These are phyloP conservation scores for Anacardium occidentale DNA, from an alignment of 345 rosid genomes.

Conservation along the genomic window DNA sequence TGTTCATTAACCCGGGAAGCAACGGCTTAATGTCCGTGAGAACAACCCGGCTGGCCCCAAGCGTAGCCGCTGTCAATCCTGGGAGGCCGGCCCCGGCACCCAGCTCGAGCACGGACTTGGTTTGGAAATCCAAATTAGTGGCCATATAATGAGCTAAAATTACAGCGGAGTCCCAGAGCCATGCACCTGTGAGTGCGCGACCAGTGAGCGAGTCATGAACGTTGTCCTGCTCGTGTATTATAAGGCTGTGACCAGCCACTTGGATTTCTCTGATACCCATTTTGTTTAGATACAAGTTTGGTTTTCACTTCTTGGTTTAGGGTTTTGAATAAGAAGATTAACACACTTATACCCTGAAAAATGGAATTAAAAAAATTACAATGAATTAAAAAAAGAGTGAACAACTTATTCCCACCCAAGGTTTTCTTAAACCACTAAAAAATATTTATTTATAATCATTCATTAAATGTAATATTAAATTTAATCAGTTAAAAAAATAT, in stretches of 20 bases:
- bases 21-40: slow-evolving; percentile 32
- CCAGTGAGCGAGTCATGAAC: slow-evolving; percentile 29
- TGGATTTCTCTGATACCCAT: slow-evolving; percentile 30
- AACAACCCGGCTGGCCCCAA: slow-evolving; percentile 31
- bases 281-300: background rate
- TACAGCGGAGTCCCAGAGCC: slow-evolving; percentile 40
- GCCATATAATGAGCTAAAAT: slow-evolving; percentile 33
- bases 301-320: no score
- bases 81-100: slow-evolving; percentile 41
- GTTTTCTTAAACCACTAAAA: no score
- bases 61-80: slow-evolving; percentile 31
- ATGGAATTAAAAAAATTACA: background rate
- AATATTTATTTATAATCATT: no score
- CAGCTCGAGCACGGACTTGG: slow-evolving; percentile 35
- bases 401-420: no score
- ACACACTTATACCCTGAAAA: no score
- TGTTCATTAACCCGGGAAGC: slow-evolving; percentile 26
- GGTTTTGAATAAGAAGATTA: background rate
- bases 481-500: no score
- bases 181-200: slow-evolving; percentile 36
- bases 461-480: no score
- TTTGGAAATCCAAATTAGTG: slow-evolving; percentile 15
- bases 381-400: background rate
- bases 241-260: slow-evolving; percentile 13
- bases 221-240: slow-evolving; percentile 30